Evolutionary conservation across 306 rosid genomes (phyloP).

Genomic region (Coriaria nepalensis): DNA sequence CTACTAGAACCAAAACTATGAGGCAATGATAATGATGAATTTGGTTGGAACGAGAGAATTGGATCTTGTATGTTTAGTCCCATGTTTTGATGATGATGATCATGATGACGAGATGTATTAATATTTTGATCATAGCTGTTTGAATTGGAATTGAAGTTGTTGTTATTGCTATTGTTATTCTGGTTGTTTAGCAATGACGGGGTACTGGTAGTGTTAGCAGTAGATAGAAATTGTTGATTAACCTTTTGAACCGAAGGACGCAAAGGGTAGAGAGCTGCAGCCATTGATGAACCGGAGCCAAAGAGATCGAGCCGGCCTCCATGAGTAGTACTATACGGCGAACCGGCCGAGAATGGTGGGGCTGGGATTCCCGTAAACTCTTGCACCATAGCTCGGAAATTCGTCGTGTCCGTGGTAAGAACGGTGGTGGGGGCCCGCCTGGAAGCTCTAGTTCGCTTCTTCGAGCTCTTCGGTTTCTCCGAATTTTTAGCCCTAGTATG

Average conservation of each 20-base stretch:
- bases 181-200: constrained; percentile 20
- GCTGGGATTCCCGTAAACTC: constrained; percentile 82
- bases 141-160: too few species aligned
- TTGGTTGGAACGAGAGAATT: too few species aligned
- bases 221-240: constrained; percentile 15
- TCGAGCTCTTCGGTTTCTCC: constrained; percentile 24
- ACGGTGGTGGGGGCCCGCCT: constrained; percentile 78
- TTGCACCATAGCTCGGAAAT: constrained; percentile 87
- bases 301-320: constrained; percentile 44
- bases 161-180: not conserved
- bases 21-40: too few species aligned
- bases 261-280: constrained; percentile 27
- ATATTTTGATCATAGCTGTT: too few species aligned
- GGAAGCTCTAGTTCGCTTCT: constrained; percentile 70
- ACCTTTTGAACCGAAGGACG: constrained; percentile 48
- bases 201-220: not conserved
- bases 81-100: too few species aligned
- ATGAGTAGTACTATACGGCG: constrained; percentile 16
- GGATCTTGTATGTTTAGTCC: too few species aligned
- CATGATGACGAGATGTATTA: too few species aligned
- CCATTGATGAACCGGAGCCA: constrained; percentile 22
- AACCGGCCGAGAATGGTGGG: constrained; percentile 45
- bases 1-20: too few species aligned
- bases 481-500: not conserved
- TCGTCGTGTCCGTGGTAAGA: constrained; percentile 66